These are phyloP conservation scores for Podaxis sp. DNA, from an alignment of 768 basidiomycete genomes.

Conservation along the genomic window DNA sequence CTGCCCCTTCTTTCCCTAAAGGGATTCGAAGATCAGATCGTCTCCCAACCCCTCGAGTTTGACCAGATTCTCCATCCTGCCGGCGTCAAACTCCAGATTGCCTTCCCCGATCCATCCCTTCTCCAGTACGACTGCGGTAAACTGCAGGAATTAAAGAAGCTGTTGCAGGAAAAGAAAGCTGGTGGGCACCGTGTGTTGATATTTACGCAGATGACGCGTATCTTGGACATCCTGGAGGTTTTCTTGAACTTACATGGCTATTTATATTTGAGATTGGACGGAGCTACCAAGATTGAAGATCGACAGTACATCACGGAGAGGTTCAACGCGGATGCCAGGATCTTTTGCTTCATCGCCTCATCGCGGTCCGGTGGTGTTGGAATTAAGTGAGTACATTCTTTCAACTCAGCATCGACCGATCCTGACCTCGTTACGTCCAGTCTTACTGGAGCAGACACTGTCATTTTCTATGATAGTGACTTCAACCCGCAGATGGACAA, in stretches of 20 bases:
- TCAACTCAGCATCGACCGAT: slow-evolving; percentile 15
- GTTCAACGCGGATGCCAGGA: slow-evolving; percentile 72
- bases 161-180: slow-evolving; percentile 80
- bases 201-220: slow-evolving; percentile 95
- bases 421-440: slow-evolving; percentile 32
- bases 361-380: slow-evolving; percentile 83
- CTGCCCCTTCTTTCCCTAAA: slow-evolving; percentile 60
- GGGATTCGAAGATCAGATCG: slow-evolving; percentile 27
- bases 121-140: slow-evolving; percentile 97
- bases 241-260: slow-evolving; percentile 93
- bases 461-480: slow-evolving; percentile 96
- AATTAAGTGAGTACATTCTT: slow-evolving; percentile 67
- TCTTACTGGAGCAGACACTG: slow-evolving; percentile 87
- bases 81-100: slow-evolving; percentile 84
- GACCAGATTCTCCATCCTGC: slow-evolving; percentile 68
- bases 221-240: slow-evolving; percentile 90
- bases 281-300: slow-evolving; percentile 93
- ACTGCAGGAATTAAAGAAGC: slow-evolving; percentile 73
- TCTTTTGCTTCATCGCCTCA: slow-evolving; percentile 88
- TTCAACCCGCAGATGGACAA: slow-evolving; percentile 98
- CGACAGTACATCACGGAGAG: slow-evolving; percentile 87
- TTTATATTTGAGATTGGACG: slow-evolving; percentile 91
- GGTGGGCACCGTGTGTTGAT: slow-evolving; percentile 90
- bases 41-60: slow-evolving; percentile 40
- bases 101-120: slow-evolving; percentile 86